Conservation (phyloP, 2,329 filamentous ascomycete species). For the Epichloe gansuensis region DNA sequence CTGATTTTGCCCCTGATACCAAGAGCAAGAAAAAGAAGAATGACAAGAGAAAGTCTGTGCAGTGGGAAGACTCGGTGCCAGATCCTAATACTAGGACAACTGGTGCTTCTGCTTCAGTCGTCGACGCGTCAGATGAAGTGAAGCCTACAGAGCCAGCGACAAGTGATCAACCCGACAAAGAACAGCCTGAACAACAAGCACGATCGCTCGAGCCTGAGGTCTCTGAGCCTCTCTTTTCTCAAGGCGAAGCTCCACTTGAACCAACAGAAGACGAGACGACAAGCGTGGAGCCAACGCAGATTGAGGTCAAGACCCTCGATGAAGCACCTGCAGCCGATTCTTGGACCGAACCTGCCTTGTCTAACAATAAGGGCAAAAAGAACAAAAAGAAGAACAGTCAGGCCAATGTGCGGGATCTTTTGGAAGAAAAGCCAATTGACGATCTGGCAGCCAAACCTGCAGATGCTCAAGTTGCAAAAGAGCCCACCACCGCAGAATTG, state of each 20-base stretch:
- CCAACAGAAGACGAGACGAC: conserved; percentile 13
- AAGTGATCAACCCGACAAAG: background rate
- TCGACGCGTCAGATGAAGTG: background rate
- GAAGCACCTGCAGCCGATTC: conserved; percentile 2
- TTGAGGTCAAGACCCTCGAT: conserved; percentile 7
- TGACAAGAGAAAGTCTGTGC: conserved; percentile 10
- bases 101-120: background rate
- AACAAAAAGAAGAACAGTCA: conserved; percentile 20
- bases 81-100: background rate
- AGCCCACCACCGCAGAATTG: background rate
- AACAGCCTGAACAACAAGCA: conserved; percentile 1
- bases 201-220: conserved; percentile 8
- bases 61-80: conserved; percentile 9
- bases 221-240: conserved; percentile 21
- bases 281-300: conserved; percentile 13
- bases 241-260: conserved; percentile 15
- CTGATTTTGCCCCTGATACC: background rate
- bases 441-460: background rate
- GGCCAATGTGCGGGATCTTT: background rate
- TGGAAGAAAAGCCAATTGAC: conserved; percentile 7
- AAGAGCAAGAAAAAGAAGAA: conserved; percentile 8
- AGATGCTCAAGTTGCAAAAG: background rate
- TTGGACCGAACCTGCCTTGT: conserved; percentile 6
- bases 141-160: background rate
- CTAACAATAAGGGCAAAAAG: conserved; percentile 20